Evolutionary conservation across 495 filamentous ascomycete species (phyloP).

Genomic region (Tuber magnatum): DNA sequence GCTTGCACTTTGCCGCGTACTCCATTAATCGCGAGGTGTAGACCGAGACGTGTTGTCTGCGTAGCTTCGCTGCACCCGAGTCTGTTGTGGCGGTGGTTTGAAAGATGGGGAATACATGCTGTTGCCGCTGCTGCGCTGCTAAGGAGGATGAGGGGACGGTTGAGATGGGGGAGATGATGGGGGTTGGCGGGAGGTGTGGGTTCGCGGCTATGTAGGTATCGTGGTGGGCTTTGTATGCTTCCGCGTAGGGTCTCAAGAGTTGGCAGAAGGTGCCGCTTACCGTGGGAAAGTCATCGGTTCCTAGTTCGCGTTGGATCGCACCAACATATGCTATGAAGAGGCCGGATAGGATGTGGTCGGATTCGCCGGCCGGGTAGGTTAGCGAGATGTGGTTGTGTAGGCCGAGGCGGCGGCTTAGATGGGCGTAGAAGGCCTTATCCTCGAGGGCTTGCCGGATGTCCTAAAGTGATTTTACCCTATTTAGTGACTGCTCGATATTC

Average conservation of each 20-base stretch:
- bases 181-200: background rate
- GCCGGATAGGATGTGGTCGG: conserved; percentile 29
- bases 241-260: conserved; percentile 29
- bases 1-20: conserved; percentile 32
- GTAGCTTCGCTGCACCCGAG: conserved; percentile 21
- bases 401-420: conserved; percentile 25
- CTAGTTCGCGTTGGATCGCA: conserved; percentile 31
- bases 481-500: background rate
- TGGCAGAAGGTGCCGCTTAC: conserved; percentile 26
- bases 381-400: conserved; percentile 26
- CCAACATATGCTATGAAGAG: conserved; percentile 36
- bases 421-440: conserved; percentile 30
- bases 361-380: conserved; percentile 15
- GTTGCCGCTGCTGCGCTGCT: background rate
- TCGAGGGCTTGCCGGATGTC: conserved; percentile 31
- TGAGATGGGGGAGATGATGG: background rate
- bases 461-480: conserved; percentile 6
- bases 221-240: conserved; percentile 18
- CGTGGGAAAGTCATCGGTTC: conserved; percentile 13
- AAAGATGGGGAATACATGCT: background rate
- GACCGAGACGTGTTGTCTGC: conserved; percentile 32
- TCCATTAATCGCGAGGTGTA: conserved; percentile 39
- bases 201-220: conserved; percentile 15
- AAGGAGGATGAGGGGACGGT: background rate
- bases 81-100: conserved; percentile 3